phyloP scores from a whole-genome alignment of 2,329 filamentous ascomycete genomes.

The Colletotrichum sp. region DNA sequence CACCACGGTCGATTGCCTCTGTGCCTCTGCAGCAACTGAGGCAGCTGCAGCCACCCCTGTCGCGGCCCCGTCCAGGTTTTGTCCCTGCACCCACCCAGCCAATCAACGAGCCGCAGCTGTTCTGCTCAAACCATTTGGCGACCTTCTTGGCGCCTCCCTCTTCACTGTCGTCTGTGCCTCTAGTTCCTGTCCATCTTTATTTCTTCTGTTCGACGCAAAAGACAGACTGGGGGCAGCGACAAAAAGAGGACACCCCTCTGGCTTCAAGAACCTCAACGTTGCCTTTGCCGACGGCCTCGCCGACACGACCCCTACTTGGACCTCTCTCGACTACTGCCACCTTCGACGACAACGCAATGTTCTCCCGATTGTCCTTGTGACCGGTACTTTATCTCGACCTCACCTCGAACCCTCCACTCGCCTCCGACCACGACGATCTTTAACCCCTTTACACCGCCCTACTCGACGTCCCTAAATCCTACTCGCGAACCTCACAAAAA shows the following conservation, averaged over 20 bases:
- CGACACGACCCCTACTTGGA: neutral
- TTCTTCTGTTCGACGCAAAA: neutral
- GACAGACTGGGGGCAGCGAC: neutral
- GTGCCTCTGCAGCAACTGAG: slow-evolving; percentile 3
- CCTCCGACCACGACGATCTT: neutral
- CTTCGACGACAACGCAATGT: neutral
- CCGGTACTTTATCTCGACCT: neutral
- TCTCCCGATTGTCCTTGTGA: neutral
- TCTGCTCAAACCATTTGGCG: neutral
- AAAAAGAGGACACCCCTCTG: neutral
- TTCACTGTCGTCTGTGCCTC: neutral
- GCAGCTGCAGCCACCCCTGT: slow-evolving; percentile 6
- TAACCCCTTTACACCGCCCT: neutral
- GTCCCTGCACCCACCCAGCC: neutral
- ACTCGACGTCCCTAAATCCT: neutral
- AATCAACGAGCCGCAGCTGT: slow-evolving; percentile 10
- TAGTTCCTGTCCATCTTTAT: neutral
- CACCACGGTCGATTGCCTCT: neutral
- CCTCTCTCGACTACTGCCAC: neutral
- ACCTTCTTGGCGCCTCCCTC: neutral
- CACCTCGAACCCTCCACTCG: neutral
- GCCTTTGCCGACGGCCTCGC: neutral
- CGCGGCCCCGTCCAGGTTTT: neutral
- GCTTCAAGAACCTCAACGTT: neutral
- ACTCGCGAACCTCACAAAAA: neutral